phyloP scores from a whole-genome alignment of 495 filamentous ascomycete species.

The Aspergillus homomorphus region DNA sequence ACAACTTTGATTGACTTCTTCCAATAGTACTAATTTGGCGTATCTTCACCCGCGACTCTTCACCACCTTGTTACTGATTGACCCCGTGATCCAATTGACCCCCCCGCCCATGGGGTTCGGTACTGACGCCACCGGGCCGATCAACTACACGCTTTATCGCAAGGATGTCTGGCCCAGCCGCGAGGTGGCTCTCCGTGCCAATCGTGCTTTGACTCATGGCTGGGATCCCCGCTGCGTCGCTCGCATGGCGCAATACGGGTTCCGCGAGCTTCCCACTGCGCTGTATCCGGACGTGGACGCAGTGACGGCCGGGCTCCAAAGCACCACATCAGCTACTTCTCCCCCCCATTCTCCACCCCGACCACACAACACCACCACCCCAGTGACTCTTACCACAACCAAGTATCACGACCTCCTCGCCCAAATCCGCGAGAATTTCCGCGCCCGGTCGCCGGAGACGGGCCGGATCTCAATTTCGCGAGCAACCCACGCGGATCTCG shows the following conservation, averaged over 20 bases:
- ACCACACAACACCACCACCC: neutral
- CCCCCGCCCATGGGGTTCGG: neutral
- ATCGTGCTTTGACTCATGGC: neutral
- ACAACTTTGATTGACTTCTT: neutral
- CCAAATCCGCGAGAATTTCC: neutral
- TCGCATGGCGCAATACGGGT: neutral
- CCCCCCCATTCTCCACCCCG: neutral
- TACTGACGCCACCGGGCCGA: neutral
- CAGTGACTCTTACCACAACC: constrained; percentile 10
- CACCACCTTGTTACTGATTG: constrained; percentile 6
- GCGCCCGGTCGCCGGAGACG: neutral
- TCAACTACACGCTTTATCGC: constrained; percentile 1
- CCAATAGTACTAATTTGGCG: constrained; percentile 2
- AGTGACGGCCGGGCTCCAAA: neutral
- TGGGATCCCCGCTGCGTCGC: constrained; percentile 9
- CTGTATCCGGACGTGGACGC: constrained; percentile 1
- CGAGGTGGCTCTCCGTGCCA: neutral
- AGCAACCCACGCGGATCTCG: neutral
- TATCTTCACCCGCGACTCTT: constrained; percentile 10
- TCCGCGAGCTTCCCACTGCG: constrained; percentile 7
- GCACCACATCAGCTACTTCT: no score
- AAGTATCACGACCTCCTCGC: constrained; percentile 7
- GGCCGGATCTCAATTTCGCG: neutral
- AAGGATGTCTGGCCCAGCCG: constrained; percentile 5
- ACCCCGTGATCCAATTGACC: constrained; percentile 4